Percentiles rank a stretch among this genome's conserved stretches.
These are phyloP conservation scores for Mucor indicus DNA, from an alignment of 371 early-diverging fungal species.

Conservation along the genomic window DNA sequence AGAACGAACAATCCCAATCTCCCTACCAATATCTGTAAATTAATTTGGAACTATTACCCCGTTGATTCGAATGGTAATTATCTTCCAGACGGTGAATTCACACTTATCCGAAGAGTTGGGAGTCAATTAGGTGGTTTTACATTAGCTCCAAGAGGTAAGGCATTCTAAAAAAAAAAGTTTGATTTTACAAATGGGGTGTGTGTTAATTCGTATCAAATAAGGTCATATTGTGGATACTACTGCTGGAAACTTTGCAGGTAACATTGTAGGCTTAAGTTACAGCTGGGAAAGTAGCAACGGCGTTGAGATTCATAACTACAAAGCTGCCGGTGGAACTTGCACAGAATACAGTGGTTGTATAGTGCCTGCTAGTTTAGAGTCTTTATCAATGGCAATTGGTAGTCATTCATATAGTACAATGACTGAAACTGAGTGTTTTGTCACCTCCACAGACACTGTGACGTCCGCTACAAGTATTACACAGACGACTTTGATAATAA, in stretches of 20 bases:
- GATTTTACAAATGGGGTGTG: too few relatives aligned
- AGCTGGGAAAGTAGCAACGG: neutral
- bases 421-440: too few relatives aligned
- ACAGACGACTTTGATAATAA: too few relatives aligned
- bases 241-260: too few relatives aligned
- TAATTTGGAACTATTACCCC: slow-evolving; percentile 26
- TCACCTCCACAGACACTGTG: too few relatives aligned
- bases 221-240: too few relatives aligned
- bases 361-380: too few relatives aligned
- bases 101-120: slow-evolving; percentile 10
- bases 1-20: slow-evolving; percentile 2
- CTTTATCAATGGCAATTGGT: too few relatives aligned
- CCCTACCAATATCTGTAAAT: neutral
- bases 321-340: neutral
- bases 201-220: too few relatives aligned
- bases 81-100: slow-evolving; percentile 3
- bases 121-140: slow-evolving; percentile 16
- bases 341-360: neutral
- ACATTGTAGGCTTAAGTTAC: neutral
- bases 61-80: slow-evolving; percentile 10
- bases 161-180: too few relatives aligned
- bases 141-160: slow-evolving; percentile 26
- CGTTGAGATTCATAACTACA: neutral
- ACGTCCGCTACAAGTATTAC: too few relatives aligned
- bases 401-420: too few relatives aligned